Evolutionary conservation across 1,284 basidiomycete genomes (phyloP), one percentile per base, ranked within the genome.

Genomic region (Leccinum pachyderme): DNA sequence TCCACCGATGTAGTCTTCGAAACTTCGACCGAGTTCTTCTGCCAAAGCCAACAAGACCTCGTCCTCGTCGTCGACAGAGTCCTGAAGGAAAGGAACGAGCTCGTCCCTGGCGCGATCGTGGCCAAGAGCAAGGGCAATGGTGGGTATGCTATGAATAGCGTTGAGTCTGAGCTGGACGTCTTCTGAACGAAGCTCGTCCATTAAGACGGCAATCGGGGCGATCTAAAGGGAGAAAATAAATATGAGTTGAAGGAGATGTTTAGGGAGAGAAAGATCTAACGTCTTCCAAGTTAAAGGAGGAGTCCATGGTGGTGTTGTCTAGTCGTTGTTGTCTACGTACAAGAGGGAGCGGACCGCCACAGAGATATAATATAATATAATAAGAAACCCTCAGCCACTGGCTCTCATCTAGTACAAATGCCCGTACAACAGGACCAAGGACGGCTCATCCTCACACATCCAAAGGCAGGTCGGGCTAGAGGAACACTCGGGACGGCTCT

Each of bases 61-160:
- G 72, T 99, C 97, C 76, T 99, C 97, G 70, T 99, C 97, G 73
- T 99, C 97, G 63, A 99, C 87, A 35, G 95, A 97, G 70, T 99
- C 96, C 77, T 95, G 91, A 56, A 99, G 82, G 79, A 99, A 99
- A 1, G 95, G 93, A 61, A 99, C 86, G 61, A 99, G 84, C 73
- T 99, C 97, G 58, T 96, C 93, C 60, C 97, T 87, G 33, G 96
- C 91, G 61, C 97, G 90, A 78, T 97, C 91, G 31, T 95, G 89
- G 12, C 97, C 97, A 50, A 99, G 83, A 39, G 97, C 97, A 59
- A 99, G 84, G 3, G 97, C 97, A 75, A 99, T 99, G 53, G 97
- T 99, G 58, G 95, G 95, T 69, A 99, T 86, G 73, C 96, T 93
- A 75, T 97, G 94, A 65, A 99, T 97, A 58, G 97, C 96, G 69